Conservation (phyloP, 768 basidiomycete species). For the Pholiota microspora region DNA sequence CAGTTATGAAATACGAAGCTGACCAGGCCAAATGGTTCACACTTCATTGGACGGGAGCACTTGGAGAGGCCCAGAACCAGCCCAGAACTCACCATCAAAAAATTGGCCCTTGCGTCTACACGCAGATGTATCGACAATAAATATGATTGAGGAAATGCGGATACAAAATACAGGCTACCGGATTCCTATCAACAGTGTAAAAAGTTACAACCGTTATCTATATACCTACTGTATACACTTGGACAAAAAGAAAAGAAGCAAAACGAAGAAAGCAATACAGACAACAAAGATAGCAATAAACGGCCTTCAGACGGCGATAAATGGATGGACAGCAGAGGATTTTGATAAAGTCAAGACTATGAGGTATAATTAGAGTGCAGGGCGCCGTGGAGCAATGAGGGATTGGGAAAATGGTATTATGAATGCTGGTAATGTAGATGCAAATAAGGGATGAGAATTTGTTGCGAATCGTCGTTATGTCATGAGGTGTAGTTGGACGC, state of each 20-base stretch:
- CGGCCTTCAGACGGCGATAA: background rate
- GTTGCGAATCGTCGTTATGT: background rate
- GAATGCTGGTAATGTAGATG: background rate
- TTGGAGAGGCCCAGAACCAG: too few species aligned
- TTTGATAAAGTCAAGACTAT: background rate
- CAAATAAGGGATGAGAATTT: background rate
- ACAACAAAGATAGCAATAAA: background rate
- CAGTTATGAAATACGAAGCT: too few species aligned
- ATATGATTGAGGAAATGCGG: too few species aligned
- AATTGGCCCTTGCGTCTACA: too few species aligned
- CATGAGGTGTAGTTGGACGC: background rate
- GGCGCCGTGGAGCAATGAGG: background rate
- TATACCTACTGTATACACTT: background rate
- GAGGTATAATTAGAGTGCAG: background rate
- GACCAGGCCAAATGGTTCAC: too few species aligned
- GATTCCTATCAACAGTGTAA: background rate
- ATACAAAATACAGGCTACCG: background rate
- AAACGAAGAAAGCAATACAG: background rate
- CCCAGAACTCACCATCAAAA: too few species aligned
- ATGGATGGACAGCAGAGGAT: background rate
- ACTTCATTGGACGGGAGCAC: too few species aligned
- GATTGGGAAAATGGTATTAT: background rate
- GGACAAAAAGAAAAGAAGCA: background rate
- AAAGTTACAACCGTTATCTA: background rate
- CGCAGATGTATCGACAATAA: too few species aligned